Base-by-base conservation (phyloP, 495 filamentous ascomycete genomes). In the Trichocladium uniseriatum region DNA sequence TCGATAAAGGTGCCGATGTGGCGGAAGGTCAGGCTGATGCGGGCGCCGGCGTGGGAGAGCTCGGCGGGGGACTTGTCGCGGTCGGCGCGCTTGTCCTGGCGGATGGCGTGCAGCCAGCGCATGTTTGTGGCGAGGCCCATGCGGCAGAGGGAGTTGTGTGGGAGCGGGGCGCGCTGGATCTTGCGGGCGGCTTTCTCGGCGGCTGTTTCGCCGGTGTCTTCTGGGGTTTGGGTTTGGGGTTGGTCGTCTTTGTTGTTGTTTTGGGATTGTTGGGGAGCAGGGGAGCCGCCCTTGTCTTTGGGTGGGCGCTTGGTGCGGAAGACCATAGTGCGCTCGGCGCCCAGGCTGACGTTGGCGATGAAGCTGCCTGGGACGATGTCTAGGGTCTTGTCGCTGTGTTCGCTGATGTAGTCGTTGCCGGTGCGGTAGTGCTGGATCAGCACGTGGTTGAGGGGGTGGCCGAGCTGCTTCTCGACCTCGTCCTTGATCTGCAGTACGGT, bases 311-410 rank as follows among this genome's bases (percentile, higher is more conserved):
- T 98, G 32, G 82, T 88, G 21, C 94, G 82, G 32, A 99, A 78
- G 7, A 83, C 73, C 92, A 99, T 95, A 4, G 82, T 87, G 50
- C 92, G 78, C 67, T 94, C 83, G 1, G 91, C 92, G 5, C 92
- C 92, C 16, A 99, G 73, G 50, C 87, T 94, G 39, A 96, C 81
- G 60, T 97, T 97, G 45, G 88, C 89, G 51, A 99, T 94, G 48
- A 69, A 86, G 11, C 81, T 89, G 11, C 77, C 82, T 36, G 76
- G 80, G 29, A 78, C 82, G 45, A 99, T 94, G 55, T 99, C 92
- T 6, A 99, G 68, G 0, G 91, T 95, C 68, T 99, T 99, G 59
- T 99, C 92, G 24, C 85, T 89, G 62, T 99, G 92, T 59, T 99
- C 94, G 8, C 89, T 94, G 51, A 99, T 99, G 55, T 86, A 84